Evolutionary conservation across 768 basidiomycete genomes (phyloP).

Genomic region (Trametes coccinea): DNA sequence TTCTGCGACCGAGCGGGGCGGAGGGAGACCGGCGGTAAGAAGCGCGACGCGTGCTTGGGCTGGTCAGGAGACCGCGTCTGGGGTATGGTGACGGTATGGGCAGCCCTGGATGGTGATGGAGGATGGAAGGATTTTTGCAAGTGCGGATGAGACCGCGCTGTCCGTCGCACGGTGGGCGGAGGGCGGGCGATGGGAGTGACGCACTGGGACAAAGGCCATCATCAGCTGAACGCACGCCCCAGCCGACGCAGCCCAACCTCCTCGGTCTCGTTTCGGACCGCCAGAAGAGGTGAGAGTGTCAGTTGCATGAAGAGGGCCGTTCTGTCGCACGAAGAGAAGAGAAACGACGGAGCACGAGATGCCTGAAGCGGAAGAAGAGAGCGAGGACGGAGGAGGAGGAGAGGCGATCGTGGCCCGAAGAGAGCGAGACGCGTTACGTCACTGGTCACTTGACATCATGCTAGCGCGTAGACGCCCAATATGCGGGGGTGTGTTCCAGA

Average conservation of each 20-base stretch:
- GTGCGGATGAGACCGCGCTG: not conserved
- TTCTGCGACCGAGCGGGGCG: not conserved
- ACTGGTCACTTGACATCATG: slow-evolving; percentile 8
- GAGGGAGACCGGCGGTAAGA: not conserved
- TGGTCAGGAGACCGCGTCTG: slow-evolving; percentile 10
- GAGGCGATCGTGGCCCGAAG: not conserved
- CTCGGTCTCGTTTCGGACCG: not conserved
- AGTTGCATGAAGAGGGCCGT: not conserved
- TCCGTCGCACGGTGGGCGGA: not conserved
- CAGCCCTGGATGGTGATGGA: not conserved
- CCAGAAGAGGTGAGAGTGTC: not conserved
- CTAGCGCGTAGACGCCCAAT: not conserved
- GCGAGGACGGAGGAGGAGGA: not conserved
- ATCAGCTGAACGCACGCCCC: not conserved
- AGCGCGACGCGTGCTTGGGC: not conserved
- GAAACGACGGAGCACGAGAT: not conserved
- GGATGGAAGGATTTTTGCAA: not conserved
- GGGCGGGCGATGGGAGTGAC: not conserved
- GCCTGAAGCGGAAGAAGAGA: not conserved
- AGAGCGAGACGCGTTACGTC: slow-evolving; percentile 14
- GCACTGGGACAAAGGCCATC: not conserved
- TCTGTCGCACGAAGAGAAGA: not conserved
- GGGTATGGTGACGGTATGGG: not conserved
- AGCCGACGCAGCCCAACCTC: not conserved
- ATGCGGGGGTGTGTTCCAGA: too few species aligned